Evolutionary conservation across 2,329 filamentous ascomycete genomes (phyloP), one percentile per base, ranked within the genome.

Genomic region (Sarocladium strictum): DNA sequence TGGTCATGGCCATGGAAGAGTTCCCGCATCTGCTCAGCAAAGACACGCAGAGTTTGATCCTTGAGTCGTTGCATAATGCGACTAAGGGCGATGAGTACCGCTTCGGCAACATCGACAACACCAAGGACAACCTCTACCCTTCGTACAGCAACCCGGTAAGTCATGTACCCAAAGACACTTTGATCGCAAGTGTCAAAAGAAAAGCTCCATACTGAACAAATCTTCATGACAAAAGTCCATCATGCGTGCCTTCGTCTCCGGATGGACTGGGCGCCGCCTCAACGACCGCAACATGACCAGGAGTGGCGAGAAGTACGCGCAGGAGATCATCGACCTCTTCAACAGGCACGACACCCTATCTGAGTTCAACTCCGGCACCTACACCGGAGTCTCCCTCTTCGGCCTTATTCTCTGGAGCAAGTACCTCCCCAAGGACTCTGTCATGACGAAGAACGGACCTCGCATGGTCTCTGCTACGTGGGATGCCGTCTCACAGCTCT

Each of bases 301-400:
- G 0, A 70, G 79, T 0, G 82, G 81, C 24, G 82, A 86, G 60
- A 61, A 60, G 0, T 81, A 84, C 58, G 83, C 81, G 0, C 64
- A 74, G 40, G 72, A 81, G 9, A 72, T 85, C 40, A 70, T 85
- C 7, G 71, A 78, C 27, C 71, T 86, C 0, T 86, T 85, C 58
- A 70, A 77, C 56, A 69, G 72, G 4, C 72, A 76, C 54, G 69
- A 78, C 57, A 85, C 82, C 0, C 71, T 86, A 1, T 83, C 79
- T 2, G 82, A 85, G 59, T 85, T 84, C 65, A 84, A 84, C 60
- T 78, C 76, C 0, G 78, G 79, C 3, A 86, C 83, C 0, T 86
- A 86, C 60, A 79, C 80, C 0, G 83, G 83, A 0, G 79, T 86
- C 0, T 82, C 79, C 0, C 68, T 86, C 2, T 83, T 74, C 49